Evolutionary conservation across 768 basidiomycete species (phyloP), one percentile per base, ranked within the genome.

Genomic region (Tylopilus intermedius): DNA sequence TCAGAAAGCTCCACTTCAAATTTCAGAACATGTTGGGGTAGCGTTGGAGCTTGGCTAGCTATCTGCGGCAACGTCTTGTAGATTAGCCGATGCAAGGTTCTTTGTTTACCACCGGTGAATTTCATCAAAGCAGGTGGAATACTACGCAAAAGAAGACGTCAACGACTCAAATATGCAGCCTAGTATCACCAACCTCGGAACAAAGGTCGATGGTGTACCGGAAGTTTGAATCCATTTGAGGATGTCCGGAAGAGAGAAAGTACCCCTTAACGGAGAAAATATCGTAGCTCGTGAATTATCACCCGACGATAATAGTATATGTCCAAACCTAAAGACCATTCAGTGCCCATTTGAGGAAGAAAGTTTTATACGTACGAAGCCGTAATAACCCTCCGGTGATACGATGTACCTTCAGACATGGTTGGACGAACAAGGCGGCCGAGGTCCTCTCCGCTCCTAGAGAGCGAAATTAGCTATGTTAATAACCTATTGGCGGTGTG

Each of bases 241-340:
- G 37, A 81, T 60, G 21, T 77, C 71, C 13, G 66, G 58, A 51
- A 81, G 70, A 24, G 72, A 56, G 41, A 66, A 67, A 5, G 66
- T 58, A 10, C 78, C 79, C 40, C 65, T 61, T 13, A 84, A 58
- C 9, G 82, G 83, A 26, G 82, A 77, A 21, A 67, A 60, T 24
- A 85, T 71, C 13, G 66, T 72, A 7, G 66, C 56, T 33, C 65
- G 71, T 37, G 67, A 67, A 32, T 62, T 49, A n/a, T 68, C 59
- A 8, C 64, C 51, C 2, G 75, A 68, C 11, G 71, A 69, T 48
- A 83, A 66, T n/a, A 88, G 68, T 13, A 85, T 49, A 60, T 88
- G 84, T 0, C 86, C 86, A 33, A 81, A 63, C 30, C 86, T 88
- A 47, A 41, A 41, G 21, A 22, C 38, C 35, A 30, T 52, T 51